A percentile compares a stretch with the other conserved stretches of the same genome.
Evolutionary conservation across 352 stramenopile genomes (phyloP).

Genomic region (Aphanomyces invadans): DNA sequence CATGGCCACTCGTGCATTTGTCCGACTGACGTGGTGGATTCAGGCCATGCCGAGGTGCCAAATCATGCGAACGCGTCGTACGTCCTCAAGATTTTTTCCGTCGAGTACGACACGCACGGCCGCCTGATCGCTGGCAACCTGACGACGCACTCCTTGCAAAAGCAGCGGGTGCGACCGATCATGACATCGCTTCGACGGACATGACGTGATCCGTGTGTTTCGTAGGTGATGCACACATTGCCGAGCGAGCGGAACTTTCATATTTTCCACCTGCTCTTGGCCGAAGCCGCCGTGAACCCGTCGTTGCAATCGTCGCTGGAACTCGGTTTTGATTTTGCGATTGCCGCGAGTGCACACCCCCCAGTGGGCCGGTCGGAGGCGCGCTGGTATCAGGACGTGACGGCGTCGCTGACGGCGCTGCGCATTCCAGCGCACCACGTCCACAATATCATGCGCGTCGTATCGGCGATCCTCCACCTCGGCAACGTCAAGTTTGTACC

Average conservation of each 20-base stretch:
- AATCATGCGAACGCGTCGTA: conserved; percentile 69
- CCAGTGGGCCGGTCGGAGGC: conserved; percentile 50
- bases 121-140: conserved; percentile 72
- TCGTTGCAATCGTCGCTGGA: conserved; percentile 26
- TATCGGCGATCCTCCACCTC: conserved; percentile 64
- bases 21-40: too few species aligned
- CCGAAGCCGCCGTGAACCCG: conserved; percentile 63
- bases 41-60: conserved; percentile 41
- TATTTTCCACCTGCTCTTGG: conserved; percentile 89
- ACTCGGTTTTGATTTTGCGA: conserved; percentile 22
- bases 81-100: conserved; percentile 77
- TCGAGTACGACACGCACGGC: conserved; percentile 71
- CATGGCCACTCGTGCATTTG: not conserved
- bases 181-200: too few species aligned
- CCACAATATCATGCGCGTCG: conserved; percentile 68
- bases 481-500: conserved; percentile 73
- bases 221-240: conserved; percentile 60
- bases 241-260: conserved; percentile 88
- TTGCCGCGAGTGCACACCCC: conserved; percentile 7
- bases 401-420: conserved; percentile 71
- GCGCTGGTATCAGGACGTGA: conserved; percentile 65
- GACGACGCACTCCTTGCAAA: conserved; percentile 78
- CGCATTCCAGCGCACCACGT: conserved; percentile 73
- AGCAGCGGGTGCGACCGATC: conserved; percentile 26
- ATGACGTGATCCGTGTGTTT: conserved; percentile 9